phyloP scores from a whole-genome alignment of 2,329 filamentous ascomycete species.

The Cucurbitaria berberidis region DNA sequence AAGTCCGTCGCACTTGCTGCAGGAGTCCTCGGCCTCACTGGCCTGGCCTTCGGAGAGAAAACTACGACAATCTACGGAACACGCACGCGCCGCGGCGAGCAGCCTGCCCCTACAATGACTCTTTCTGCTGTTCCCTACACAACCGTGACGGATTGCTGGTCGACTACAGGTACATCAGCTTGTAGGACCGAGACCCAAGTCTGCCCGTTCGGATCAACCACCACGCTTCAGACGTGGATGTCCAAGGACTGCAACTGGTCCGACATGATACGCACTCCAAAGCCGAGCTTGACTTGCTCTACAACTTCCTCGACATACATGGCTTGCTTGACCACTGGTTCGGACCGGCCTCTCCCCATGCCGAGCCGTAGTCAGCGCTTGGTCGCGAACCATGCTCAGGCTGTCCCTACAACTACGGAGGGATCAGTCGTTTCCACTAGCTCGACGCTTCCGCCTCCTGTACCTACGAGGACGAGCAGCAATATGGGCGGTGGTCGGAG shows the following conservation, averaged over 20 bases:
- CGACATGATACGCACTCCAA: not conserved
- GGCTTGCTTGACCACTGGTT: not conserved
- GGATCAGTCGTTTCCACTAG: not conserved
- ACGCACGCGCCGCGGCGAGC: not conserved
- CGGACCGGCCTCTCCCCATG: not conserved
- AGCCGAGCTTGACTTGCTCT: not conserved
- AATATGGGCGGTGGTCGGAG: not conserved
- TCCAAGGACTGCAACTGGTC: not conserved
- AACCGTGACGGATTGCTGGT: not conserved
- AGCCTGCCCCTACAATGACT: not conserved
- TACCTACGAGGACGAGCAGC: not conserved
- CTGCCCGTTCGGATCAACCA: not conserved
- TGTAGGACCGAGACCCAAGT: not conserved
- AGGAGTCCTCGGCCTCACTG: not conserved
- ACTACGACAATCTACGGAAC: not conserved
- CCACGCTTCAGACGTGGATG: not conserved
- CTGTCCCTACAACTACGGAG: not conserved
- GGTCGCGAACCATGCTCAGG: not conserved
- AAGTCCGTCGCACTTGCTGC: not conserved
- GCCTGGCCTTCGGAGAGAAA: not conserved
- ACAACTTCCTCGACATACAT: not conserved
- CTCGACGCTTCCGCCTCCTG: not conserved
- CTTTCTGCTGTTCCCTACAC: not conserved
- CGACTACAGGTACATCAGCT: not conserved
- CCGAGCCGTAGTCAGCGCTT: not conserved